Conservation (phyloP, 148 eudicot species). For the Silene conica region DNA sequence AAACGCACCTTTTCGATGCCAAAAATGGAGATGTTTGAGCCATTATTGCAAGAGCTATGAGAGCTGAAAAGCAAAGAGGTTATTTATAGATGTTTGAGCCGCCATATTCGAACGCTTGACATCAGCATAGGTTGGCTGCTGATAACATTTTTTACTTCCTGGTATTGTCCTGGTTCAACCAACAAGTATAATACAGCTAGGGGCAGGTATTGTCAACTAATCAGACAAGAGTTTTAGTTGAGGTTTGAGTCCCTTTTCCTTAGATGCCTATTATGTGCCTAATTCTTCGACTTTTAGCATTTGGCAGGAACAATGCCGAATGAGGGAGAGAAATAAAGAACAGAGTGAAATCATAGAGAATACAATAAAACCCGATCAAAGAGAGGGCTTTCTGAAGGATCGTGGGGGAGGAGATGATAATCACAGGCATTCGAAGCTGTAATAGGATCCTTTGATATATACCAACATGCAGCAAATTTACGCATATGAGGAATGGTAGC, state of each 20-base stretch:
- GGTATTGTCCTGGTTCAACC: background rate
- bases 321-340: background rate
- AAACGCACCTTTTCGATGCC: constrained; percentile 10
- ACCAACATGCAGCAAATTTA: no score
- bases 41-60: background rate
- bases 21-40: constrained; percentile 11
- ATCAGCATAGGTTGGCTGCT: background rate
- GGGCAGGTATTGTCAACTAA: background rate
- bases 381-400: background rate
- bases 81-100: background rate
- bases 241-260: background rate
- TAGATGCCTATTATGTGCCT: background rate
- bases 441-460: no score
- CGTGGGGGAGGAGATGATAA: background rate
- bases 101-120: background rate
- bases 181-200: background rate
- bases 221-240: background rate
- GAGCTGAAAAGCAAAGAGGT: background rate
- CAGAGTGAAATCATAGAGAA: background rate
- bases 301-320: background rate
- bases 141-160: background rate
- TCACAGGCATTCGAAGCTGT: background rate
- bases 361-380: background rate
- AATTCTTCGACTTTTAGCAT: constrained; percentile 2
- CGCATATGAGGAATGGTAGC: no score